Percentiles rank a stretch among this genome's conserved stretches.
Evolutionary conservation across 805 yeast species (phyloP).

Genomic region (Scheffersomyces ergatensis): DNA sequence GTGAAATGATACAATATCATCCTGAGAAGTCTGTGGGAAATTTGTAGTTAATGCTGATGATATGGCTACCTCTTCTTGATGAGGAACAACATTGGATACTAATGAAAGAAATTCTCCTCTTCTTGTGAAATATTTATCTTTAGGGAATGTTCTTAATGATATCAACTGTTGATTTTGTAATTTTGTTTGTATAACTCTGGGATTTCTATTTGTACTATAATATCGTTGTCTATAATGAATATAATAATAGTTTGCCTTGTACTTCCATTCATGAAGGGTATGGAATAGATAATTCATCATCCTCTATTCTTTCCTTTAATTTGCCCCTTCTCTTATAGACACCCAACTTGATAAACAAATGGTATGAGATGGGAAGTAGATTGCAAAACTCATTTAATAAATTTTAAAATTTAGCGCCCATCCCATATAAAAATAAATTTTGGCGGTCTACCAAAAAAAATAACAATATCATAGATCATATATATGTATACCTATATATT

Average conservation of each 20-base stretch:
- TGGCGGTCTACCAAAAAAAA: no score
- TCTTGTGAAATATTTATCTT: constrained; percentile 25
- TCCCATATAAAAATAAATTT: no score
- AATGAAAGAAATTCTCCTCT: constrained; percentile 29
- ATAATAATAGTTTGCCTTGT: constrained; percentile 27
- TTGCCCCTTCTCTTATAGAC: no score
- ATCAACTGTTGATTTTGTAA: constrained; percentile 29
- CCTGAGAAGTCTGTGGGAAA: not conserved
- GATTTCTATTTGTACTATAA: constrained; percentile 36
- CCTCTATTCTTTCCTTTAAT: no score
- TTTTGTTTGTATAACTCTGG: constrained; percentile 35
- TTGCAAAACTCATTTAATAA: no score
- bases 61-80: not conserved
- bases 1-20: not conserved
- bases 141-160: constrained; percentile 37
- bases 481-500: not conserved
- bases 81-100: not conserved
- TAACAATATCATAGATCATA: not conserved
- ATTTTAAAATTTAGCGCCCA: not conserved
- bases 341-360: no score
- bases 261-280: constrained; percentile 23
- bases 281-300: constrained; percentile 1
- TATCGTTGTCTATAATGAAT: constrained; percentile 35
- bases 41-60: not conserved
- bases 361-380: no score